A percentile compares a stretch with the other conserved stretches of the same genome.
phyloP scores from a whole-genome alignment of 805 yeast genomes.

The Candida qinlingensis region DNA sequence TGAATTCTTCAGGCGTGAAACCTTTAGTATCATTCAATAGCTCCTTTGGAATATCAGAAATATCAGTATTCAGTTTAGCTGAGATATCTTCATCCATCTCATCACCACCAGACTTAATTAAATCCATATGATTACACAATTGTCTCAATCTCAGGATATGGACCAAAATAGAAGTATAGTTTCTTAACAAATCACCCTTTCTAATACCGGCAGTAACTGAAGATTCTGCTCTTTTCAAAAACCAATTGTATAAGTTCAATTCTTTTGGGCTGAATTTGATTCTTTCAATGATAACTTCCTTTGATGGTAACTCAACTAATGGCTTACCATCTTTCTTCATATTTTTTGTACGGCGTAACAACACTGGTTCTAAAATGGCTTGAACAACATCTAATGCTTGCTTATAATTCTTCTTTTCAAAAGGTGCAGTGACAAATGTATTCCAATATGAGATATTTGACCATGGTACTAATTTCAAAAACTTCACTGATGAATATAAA shows the following conservation, averaged over 20 bases:
- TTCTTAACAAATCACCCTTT: constrained; percentile 63
- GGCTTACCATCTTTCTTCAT: constrained; percentile 79
- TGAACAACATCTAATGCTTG: constrained; percentile 82
- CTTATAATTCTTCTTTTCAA: constrained; percentile 63
- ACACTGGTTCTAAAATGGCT: constrained; percentile 75
- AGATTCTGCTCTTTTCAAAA: constrained; percentile 59
- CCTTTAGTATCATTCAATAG: constrained; percentile 6
- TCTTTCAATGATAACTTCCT: constrained; percentile 64
- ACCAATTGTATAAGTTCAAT: constrained; percentile 57
- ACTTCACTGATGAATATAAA: constrained; percentile 69
- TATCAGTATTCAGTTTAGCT: constrained; percentile 9
- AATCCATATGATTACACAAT: constrained; percentile 76
- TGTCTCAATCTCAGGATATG: constrained; percentile 83
- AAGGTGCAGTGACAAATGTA: constrained; percentile 77
- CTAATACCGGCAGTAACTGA: constrained; percentile 55
- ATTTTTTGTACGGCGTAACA: constrained; percentile 78
- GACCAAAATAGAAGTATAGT: constrained; percentile 74
- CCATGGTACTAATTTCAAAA: constrained; percentile 86
- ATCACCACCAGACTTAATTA: constrained; percentile 46
- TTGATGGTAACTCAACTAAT: constrained; percentile 71
- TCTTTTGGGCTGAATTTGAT: constrained; percentile 66
- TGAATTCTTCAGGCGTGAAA: constrained; percentile 14
- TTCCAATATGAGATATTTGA: constrained; percentile 80
- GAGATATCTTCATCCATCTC: constrained; percentile 49
- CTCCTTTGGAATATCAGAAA: constrained; percentile 18